phyloP scores from a whole-genome alignment of 2,329 filamentous ascomycete species.

The Phaeomoniella chlamydospora region DNA sequence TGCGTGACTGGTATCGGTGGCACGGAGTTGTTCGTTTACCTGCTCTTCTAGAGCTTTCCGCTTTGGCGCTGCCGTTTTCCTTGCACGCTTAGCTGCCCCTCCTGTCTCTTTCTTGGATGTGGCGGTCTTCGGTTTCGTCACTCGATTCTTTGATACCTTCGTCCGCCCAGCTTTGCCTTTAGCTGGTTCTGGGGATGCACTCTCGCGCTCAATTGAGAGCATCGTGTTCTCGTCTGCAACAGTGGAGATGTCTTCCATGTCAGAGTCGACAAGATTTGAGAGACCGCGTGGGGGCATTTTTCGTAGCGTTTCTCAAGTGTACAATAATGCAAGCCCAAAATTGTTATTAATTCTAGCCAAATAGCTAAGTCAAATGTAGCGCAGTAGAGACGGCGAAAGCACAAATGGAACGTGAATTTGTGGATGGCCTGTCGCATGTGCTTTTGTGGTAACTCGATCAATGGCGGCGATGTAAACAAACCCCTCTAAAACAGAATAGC shows the following conservation, averaged over 20 bases:
- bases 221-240: conserved; percentile 16
- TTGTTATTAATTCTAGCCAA: no score
- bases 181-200: conserved; percentile 8
- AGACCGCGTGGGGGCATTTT: conserved; percentile 24
- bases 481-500: no score
- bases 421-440: no score
- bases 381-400: no score
- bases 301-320: no score
- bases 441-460: no score
- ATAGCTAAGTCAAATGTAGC: no score
- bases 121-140: conserved; percentile 17
- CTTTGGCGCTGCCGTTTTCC: conserved; percentile 15
- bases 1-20: conserved; percentile 14
- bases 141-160: conserved; percentile 8
- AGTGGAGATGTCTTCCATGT: conserved; percentile 25
- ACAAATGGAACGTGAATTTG: no score
- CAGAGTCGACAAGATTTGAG: conserved; percentile 31
- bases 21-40: conserved; percentile 21
- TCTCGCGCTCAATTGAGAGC: conserved; percentile 9
- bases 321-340: no score
- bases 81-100: conserved; percentile 30
- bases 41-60: conserved; percentile 24
- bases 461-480: no score
- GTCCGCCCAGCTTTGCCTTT: conserved; percentile 8
- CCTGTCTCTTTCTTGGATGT: conserved; percentile 22